A percentile compares a stretch with the other conserved stretches of the same genome.
Evolutionary conservation across 176 grass and related monocot species (phyloP).

Genomic region (Tuctoria greenei): DNA sequence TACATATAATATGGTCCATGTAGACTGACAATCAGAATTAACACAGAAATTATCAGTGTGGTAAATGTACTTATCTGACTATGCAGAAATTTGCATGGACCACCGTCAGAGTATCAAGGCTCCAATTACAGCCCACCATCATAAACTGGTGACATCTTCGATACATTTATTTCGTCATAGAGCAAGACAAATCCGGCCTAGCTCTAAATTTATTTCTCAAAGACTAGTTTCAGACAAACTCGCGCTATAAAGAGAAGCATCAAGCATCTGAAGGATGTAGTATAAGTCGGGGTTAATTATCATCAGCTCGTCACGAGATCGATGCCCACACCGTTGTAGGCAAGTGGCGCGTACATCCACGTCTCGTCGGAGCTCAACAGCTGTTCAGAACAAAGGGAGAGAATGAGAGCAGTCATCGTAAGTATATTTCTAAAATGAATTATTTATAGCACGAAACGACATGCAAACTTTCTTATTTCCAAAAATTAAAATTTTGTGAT

Average conservation of each 20-base stretch:
- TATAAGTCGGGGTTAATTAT: slow-evolving; percentile 18
- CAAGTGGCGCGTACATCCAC: slow-evolving; percentile 47
- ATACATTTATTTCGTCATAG: slow-evolving; percentile 5
- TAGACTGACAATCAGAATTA: background rate
- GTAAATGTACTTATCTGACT: background rate
- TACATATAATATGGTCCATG: background rate
- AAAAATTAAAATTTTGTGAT: background rate
- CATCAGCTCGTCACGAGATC: slow-evolving; percentile 25
- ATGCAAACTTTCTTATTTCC: background rate
- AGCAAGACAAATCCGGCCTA: background rate
- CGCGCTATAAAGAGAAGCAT: background rate
- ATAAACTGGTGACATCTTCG: background rate
- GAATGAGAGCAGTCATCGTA: background rate
- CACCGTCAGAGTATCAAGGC: background rate
- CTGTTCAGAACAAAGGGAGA: background rate
- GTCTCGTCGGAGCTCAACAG: slow-evolving; percentile 52
- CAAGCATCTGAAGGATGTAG: slow-evolving; percentile 6
- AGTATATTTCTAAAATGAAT: background rate
- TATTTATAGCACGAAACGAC: background rate
- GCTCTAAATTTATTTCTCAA: background rate
- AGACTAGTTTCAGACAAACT: background rate
- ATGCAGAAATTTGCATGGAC: background rate
- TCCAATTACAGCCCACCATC: background rate
- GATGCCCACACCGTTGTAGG: slow-evolving; percentile 37
- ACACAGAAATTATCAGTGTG: background rate